Evolutionary conservation across 495 filamentous ascomycete genomes (phyloP).

Genomic region (Hypoxylon rickii): DNA sequence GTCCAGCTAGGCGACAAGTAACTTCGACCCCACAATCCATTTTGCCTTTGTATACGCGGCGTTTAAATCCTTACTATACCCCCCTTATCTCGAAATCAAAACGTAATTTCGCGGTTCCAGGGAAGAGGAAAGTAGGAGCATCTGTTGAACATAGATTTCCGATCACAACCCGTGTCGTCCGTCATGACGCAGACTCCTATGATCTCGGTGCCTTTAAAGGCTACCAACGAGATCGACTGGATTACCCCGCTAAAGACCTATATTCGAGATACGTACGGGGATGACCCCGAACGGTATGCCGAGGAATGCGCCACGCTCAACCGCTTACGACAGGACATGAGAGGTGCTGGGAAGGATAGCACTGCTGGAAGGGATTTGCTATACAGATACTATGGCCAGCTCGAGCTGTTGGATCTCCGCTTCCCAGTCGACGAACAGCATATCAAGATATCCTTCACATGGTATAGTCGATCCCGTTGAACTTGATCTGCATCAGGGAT

Average conservation of each 20-base stretch:
- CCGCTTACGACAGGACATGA: slow-evolving; percentile 97
- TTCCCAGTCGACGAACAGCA: slow-evolving; percentile 99
- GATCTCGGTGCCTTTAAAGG: slow-evolving; percentile 92
- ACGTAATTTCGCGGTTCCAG: not conserved
- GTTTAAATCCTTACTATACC: not conserved
- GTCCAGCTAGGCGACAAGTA: slow-evolving; percentile 13
- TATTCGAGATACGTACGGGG: slow-evolving; percentile 90
- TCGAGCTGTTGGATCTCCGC: slow-evolving; percentile 90
- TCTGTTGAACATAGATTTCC: slow-evolving; percentile 2
- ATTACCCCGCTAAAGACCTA: slow-evolving; percentile 89
- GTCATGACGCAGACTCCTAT: slow-evolving; percentile 83
- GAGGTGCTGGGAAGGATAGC: slow-evolving; percentile 95
- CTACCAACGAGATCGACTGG: slow-evolving; percentile 99
- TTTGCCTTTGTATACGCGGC: slow-evolving; percentile 1
- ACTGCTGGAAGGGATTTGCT: slow-evolving; percentile 90
- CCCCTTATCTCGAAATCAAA: slow-evolving; percentile 12
- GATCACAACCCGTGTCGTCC: slow-evolving; percentile 22
- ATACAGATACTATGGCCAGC: slow-evolving; percentile 96
- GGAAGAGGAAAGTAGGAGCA: not conserved
- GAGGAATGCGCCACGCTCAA: slow-evolving; percentile 96
- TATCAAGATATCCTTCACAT: slow-evolving; percentile 98
- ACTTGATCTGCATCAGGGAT: not conserved
- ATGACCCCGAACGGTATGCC: slow-evolving; percentile 91
- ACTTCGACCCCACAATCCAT: slow-evolving; percentile 12
- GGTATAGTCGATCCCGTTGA: no score